phyloP scores from a whole-genome alignment of 306 rosid species.

The Ormosia semicastrata region DNA sequence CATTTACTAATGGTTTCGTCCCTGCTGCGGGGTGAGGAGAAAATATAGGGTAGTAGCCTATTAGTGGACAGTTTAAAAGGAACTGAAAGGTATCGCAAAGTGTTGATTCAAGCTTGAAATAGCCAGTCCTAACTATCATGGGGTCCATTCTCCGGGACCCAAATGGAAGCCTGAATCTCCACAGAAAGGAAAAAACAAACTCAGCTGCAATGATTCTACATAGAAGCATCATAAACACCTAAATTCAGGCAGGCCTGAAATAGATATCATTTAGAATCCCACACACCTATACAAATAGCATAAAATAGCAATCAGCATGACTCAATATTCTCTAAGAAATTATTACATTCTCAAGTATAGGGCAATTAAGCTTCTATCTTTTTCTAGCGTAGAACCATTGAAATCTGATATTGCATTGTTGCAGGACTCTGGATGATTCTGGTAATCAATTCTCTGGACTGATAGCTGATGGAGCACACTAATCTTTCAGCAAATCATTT shows the following conservation, averaged over 20 bases:
- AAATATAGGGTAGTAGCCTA: no score
- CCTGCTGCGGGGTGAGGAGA: no score
- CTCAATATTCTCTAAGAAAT: not conserved
- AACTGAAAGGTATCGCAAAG: no score
- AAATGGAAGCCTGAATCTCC: not conserved
- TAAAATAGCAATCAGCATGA: not conserved
- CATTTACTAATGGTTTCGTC: no score
- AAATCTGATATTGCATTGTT: not conserved
- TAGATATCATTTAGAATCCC: not conserved
- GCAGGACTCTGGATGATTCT: constrained; percentile 12
- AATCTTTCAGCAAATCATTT: constrained; percentile 45
- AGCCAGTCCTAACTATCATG: not conserved
- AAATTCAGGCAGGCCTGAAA: not conserved
- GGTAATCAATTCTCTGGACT: not conserved
- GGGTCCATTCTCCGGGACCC: not conserved
- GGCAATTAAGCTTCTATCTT: not conserved
- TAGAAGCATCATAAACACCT: not conserved
- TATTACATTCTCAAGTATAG: not conserved
- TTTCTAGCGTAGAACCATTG: not conserved
- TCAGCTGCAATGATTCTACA: not conserved
- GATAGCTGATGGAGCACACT: constrained; percentile 7
- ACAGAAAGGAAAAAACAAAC: not conserved
- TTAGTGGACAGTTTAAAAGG: no score
- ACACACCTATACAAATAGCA: not conserved
- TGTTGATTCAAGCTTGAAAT: not conserved